Conservation (phyloP, 441 rosid species). For the Pelargonium cotyledonis region DNA sequence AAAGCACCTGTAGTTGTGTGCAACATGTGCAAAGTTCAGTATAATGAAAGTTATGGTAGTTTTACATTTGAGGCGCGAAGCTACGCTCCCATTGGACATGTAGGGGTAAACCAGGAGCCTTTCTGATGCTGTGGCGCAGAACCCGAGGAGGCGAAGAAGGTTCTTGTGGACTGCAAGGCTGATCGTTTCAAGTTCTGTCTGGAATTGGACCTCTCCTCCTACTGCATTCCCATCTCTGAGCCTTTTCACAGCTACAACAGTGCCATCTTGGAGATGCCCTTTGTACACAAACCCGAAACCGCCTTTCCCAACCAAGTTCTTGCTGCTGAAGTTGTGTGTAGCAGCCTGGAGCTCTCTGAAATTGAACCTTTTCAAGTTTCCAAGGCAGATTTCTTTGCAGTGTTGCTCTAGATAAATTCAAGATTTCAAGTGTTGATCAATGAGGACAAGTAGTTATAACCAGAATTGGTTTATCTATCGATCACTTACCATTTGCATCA, state of each 20-base stretch:
- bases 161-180: conserved; percentile 92
- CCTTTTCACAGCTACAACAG: conserved; percentile 83
- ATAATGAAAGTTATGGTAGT: too few relatives aligned
- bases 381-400: conserved; percentile 67
- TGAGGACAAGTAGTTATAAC: neutral
- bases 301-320: conserved; percentile 77
- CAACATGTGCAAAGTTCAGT: too few relatives aligned
- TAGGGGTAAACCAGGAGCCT: conserved; percentile 84
- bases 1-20: neutral
- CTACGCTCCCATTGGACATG: conserved; percentile 96
- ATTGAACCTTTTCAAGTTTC: conserved; percentile 75
- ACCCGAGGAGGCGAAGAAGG: conserved; percentile 76
- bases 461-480: too few relatives aligned
- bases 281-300: conserved; percentile 91
- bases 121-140: conserved; percentile 70
- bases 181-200: conserved; percentile 95
- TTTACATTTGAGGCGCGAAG: conserved; percentile 81
- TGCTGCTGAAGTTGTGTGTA: conserved; percentile 74
- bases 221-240: conserved; percentile 75
- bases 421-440: neutral
- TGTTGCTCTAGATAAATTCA: conserved; percentile 35
- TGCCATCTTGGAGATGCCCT: conserved; percentile 71
- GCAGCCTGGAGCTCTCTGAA: conserved; percentile 77
- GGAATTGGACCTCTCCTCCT: conserved; percentile 91
- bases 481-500: conserved; percentile 67